These are phyloP conservation scores for Vigna unguiculata DNA, from an alignment of 306 rosid species.

Conservation along the genomic window DNA sequence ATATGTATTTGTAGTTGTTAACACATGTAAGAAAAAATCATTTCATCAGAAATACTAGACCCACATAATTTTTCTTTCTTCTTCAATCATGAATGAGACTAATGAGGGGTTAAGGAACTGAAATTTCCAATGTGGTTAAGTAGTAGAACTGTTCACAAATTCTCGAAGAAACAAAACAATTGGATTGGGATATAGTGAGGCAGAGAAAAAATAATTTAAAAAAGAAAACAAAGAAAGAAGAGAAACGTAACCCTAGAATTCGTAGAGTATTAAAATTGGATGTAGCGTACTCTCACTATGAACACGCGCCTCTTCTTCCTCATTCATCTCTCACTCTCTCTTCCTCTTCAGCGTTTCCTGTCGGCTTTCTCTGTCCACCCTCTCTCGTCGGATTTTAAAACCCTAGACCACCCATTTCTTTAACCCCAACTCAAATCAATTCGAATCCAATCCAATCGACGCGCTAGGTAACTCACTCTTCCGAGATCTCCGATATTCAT, in stretches of 20 bases:
- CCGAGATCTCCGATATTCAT: constrained; percentile 27
- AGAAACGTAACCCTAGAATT: constrained; percentile 42
- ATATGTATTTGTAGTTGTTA: no score
- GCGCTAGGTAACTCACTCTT: constrained; percentile 33
- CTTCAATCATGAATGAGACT: no score
- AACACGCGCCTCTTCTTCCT: constrained; percentile 48
- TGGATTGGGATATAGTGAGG: not conserved
- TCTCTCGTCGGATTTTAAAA: constrained; percentile 12
- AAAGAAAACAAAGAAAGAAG: constrained; percentile 3
- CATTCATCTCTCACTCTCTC: constrained; percentile 36
- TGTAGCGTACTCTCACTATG: constrained; percentile 28
- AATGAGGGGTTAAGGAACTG: no score
- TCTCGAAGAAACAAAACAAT: not conserved
- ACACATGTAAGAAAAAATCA: no score
- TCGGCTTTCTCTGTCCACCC: constrained; percentile 21
- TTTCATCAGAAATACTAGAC: no score
- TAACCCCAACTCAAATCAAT: not conserved
- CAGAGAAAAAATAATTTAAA: not conserved
- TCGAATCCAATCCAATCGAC: constrained; percentile 9
- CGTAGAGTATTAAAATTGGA: constrained; percentile 13
- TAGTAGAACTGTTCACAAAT: not conserved
- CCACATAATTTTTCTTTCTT: no score
- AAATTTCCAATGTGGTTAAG: not conserved
- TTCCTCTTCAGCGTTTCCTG: constrained; percentile 33
- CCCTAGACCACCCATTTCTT: constrained; percentile 2